These are phyloP conservation scores for Trametes versicolor DNA, from an alignment of 1,284 basidiomycete genomes.

Conservation along the genomic window DNA sequence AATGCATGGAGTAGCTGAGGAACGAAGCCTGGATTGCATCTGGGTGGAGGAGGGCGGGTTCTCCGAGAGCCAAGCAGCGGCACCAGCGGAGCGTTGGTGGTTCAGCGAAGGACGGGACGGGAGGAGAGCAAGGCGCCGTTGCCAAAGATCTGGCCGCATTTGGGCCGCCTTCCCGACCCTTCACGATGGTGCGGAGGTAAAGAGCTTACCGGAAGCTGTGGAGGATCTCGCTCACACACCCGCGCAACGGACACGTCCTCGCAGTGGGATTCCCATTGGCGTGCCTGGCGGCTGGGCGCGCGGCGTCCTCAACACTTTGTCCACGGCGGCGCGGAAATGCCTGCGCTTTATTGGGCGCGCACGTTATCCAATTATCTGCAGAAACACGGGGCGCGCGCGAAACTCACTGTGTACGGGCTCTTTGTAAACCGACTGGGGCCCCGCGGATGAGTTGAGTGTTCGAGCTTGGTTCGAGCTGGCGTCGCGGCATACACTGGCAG, in stretches of 20 bases:
- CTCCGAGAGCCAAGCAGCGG: background rate
- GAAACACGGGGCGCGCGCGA: background rate
- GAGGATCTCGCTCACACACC: constrained; percentile 16
- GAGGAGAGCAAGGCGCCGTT: background rate
- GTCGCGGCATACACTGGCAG: background rate
- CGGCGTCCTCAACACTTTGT: background rate
- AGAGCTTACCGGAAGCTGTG: constrained; percentile 28
- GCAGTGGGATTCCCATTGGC: constrained; percentile 9
- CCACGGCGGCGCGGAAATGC: constrained; percentile 8
- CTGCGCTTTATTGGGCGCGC: background rate
- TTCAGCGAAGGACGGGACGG: background rate
- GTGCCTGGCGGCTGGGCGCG: constrained; percentile 21
- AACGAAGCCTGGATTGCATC: no score
- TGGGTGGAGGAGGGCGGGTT: no score
- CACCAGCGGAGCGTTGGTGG: background rate
- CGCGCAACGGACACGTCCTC: background rate
- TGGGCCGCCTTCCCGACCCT: constrained; percentile 11
- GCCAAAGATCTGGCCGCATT: constrained; percentile 11
- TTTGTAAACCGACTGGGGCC: background rate
- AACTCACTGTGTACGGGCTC: background rate
- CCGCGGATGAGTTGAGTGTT: background rate
- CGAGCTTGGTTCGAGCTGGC: background rate
- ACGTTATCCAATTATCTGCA: background rate
- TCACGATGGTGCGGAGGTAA: constrained; percentile 30
- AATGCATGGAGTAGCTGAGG: no score